Conservation (phyloP, 2,329 filamentous ascomycete genomes). For the Lithohypha guttulata region DNA sequence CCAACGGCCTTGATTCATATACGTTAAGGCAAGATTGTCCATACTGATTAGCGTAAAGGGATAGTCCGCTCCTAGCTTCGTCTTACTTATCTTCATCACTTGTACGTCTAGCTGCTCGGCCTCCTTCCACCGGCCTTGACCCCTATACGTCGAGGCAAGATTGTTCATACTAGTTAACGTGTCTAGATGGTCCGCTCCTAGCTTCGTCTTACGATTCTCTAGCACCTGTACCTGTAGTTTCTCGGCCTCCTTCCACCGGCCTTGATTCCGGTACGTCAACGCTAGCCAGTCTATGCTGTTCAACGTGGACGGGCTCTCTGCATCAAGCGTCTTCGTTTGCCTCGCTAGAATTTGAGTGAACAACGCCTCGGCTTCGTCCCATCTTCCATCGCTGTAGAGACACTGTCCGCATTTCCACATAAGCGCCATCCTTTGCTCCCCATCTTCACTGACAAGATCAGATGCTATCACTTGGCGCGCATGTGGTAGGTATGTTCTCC, state of each 20-base stretch:
- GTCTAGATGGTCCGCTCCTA: constrained; percentile 16
- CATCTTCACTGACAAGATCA: constrained; percentile 5
- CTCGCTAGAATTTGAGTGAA: neutral
- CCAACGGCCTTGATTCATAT: constrained; percentile 12
- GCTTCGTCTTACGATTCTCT: constrained; percentile 15
- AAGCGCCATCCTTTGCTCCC: constrained; percentile 4
- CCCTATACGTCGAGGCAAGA: constrained; percentile 17
- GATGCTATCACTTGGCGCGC: constrained; percentile 10
- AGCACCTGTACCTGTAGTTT: constrained; percentile 14
- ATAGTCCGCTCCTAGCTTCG: constrained; percentile 14
- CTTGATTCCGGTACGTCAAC: constrained; percentile 14
- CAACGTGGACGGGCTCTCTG: constrained; percentile 16
- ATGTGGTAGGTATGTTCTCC: constrained; percentile 26
- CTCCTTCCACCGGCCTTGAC: constrained; percentile 17
- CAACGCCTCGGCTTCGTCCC: neutral
- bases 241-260: constrained; percentile 16
- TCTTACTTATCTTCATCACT: constrained; percentile 14
- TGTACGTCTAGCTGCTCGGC: constrained; percentile 21
- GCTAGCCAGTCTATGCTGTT: constrained; percentile 18
- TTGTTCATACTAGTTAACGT: constrained; percentile 16
- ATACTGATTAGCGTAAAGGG: constrained; percentile 26
- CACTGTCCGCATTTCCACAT: constrained; percentile 11
- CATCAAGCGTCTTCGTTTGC: constrained; percentile 12
- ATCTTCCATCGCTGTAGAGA: constrained; percentile 62
- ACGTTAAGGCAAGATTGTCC: too few relatives aligned